phyloP scores from a whole-genome alignment of 2,329 filamentous ascomycete species.

The Cytospora schulzeri region DNA sequence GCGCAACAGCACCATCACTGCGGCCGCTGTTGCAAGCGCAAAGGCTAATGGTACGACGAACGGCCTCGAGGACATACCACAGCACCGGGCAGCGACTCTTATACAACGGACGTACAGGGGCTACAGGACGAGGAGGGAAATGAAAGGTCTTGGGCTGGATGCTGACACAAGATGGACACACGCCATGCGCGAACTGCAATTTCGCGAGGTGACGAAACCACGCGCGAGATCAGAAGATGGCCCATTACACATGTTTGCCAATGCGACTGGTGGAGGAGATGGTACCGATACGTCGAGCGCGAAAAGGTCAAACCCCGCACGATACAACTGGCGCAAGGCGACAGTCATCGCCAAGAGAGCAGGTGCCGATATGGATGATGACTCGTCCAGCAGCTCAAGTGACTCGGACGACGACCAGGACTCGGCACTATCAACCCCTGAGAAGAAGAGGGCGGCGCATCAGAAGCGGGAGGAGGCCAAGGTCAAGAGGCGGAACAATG shows the following conservation, averaged over 20 bases:
- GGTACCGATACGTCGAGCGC: slow-evolving; percentile 24
- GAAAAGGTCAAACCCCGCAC: slow-evolving; percentile 46
- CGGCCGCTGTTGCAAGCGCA: slow-evolving; percentile 18
- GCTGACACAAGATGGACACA: slow-evolving; percentile 73
- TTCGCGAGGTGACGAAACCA: slow-evolving; percentile 53
- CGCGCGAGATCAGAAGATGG: slow-evolving; percentile 37
- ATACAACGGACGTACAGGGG: slow-evolving; percentile 78
- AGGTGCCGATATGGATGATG: slow-evolving; percentile 62
- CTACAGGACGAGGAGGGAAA: slow-evolving; percentile 70
- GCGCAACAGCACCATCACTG: slow-evolving; percentile 14
- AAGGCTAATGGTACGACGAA: slow-evolving; percentile 16
- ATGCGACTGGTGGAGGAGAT: slow-evolving; percentile 20
- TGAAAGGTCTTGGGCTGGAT: slow-evolving; percentile 69
- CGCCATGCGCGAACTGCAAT: slow-evolving; percentile 61
- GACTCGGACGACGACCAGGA: slow-evolving; percentile 46
- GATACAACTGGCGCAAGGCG: slow-evolving; percentile 74
- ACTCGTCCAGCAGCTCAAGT: slow-evolving; percentile 41
- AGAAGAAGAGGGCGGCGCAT: slow-evolving; percentile 43
- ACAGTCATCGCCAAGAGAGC: slow-evolving; percentile 72
- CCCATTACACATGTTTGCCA: slow-evolving; percentile 12
- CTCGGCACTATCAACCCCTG: slow-evolving; percentile 36
- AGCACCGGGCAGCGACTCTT: slow-evolving; percentile 52
- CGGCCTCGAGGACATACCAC: slow-evolving; percentile 31
- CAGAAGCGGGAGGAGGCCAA: slow-evolving; percentile 52
- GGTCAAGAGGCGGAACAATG: slow-evolving; percentile 61